Conservation (phyloP, 148 eudicot genomes). For the Tetragonia tetragonoides region DNA sequence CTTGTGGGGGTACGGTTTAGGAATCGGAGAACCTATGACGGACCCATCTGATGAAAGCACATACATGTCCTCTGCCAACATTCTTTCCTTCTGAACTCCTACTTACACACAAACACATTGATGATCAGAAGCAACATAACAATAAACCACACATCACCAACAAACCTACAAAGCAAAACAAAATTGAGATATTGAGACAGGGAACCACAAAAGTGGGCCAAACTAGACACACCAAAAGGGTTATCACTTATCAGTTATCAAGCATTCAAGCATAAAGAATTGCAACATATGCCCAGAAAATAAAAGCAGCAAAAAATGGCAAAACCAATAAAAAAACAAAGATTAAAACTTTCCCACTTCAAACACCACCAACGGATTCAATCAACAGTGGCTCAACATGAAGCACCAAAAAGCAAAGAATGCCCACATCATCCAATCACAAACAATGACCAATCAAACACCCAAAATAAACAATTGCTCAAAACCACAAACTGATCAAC, state of each 20-base stretch:
- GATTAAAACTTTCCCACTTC: constrained; percentile 2
- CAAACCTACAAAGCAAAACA: background rate
- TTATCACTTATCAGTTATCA: too few species aligned
- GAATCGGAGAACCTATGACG: constrained; percentile 44
- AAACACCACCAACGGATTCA: background rate
- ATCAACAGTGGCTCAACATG: background rate
- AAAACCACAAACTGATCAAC: constrained; percentile 3
- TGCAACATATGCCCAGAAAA: constrained; percentile 11
- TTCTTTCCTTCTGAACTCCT: constrained; percentile 99
- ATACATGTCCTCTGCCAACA: constrained; percentile 93
- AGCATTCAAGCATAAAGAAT: background rate
- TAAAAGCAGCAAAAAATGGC: constrained; percentile 3
- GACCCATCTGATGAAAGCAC: constrained; percentile 71
- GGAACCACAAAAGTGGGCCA: background rate
- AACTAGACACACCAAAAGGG: background rate
- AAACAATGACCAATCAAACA: constrained; percentile 17
- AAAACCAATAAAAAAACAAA: constrained; percentile 5
- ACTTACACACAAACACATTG: constrained; percentile 18
- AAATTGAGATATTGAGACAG: background rate
- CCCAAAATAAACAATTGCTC: background rate
- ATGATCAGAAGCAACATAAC: background rate
- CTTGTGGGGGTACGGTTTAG: constrained; percentile 80
- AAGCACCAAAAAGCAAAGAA: background rate
- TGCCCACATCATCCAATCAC: constrained; percentile 15
- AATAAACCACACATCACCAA: background rate